Evolutionary conservation across 208 protist genomes (phyloP).

Genomic region (Novymonas esmeraldas): DNA sequence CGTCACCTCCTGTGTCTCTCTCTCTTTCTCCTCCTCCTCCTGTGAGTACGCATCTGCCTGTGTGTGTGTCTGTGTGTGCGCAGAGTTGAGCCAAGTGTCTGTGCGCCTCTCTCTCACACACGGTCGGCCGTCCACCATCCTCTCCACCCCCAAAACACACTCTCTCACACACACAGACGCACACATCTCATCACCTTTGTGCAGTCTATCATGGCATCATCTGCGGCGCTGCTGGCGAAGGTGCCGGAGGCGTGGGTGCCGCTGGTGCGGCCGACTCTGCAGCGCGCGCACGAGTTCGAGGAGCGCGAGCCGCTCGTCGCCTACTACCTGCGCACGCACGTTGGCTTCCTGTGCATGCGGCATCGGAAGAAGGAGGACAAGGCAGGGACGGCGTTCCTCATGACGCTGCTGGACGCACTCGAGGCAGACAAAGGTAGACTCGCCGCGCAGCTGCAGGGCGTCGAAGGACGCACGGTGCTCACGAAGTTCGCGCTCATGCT

Average conservation of each 20-base stretch:
- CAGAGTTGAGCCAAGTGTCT: too few relatives aligned
- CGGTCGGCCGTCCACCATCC: too few relatives aligned
- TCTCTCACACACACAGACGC: too few relatives aligned
- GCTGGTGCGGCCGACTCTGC: slow-evolving; percentile 63
- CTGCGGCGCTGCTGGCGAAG: slow-evolving; percentile 16
- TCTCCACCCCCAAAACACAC: too few relatives aligned
- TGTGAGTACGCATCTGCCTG: too few relatives aligned
- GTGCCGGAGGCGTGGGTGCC: slow-evolving; percentile 53
- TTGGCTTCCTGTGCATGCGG: slow-evolving; percentile 58
- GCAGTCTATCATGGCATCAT: slow-evolving; percentile 34
- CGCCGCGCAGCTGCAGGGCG: slow-evolving; percentile 30
- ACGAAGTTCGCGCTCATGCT: slow-evolving; percentile 71
- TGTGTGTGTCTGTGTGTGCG: not conserved
- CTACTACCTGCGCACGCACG: slow-evolving; percentile 79
- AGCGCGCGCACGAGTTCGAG: slow-evolving; percentile 75
- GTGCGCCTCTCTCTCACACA: too few relatives aligned
- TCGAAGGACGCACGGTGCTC: slow-evolving; percentile 64
- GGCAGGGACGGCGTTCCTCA: slow-evolving; percentile 53
- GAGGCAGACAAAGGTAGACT: slow-evolving; percentile 55
- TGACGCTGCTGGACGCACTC: slow-evolving; percentile 47
- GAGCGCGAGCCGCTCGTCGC: slow-evolving; percentile 53
- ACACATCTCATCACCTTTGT: too few relatives aligned
- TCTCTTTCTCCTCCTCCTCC: slow-evolving; percentile 3
- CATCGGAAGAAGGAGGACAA: slow-evolving; percentile 52
- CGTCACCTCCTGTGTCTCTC: not conserved